A percentile compares a stretch with the other conserved stretches of the same genome.
phyloP scores from a whole-genome alignment of 331 rosid species.

The Stylosanthes scabra region DNA sequence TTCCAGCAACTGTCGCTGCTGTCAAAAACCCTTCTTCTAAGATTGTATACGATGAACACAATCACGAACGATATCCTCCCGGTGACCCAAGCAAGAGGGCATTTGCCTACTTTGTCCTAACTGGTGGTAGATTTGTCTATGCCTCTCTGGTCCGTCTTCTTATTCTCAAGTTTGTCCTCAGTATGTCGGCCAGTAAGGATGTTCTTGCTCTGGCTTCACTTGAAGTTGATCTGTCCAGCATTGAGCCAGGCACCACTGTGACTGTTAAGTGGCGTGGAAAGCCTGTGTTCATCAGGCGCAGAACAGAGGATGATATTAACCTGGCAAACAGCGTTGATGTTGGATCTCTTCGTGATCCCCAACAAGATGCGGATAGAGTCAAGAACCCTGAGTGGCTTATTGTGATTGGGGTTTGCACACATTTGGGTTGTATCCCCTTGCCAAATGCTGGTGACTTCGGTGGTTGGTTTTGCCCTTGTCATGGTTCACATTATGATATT shows the following conservation, averaged over 20 bases:
- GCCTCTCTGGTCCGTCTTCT: conserved; percentile 79
- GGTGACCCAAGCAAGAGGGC: conserved; percentile 93
- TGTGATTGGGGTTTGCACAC: conserved; percentile 85
- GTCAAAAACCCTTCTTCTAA: conserved; percentile 72
- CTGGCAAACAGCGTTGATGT: conserved; percentile 76
- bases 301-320: conserved; percentile 76
- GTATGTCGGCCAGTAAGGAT: conserved; percentile 89
- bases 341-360: conserved; percentile 80
- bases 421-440: conserved; percentile 86
- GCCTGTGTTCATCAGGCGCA: conserved; percentile 81
- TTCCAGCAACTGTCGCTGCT: conserved; percentile 67
- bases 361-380: conserved; percentile 71
- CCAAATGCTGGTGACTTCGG: conserved; percentile 90
- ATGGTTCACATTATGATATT: conserved; percentile 83
- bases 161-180: conserved; percentile 74
- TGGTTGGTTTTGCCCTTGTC: conserved; percentile 93
- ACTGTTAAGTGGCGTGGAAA: conserved; percentile 90
- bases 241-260: conserved; percentile 77
- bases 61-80: conserved; percentile 74
- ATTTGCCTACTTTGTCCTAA: conserved; percentile 75
- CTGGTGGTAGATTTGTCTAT: conserved; percentile 81
- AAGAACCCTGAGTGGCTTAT: conserved; percentile 85
- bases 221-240: conserved; percentile 79
- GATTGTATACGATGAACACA: conserved; percentile 73
- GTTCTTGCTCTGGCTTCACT: conserved; percentile 85